phyloP scores from a whole-genome alignment of 2,329 filamentous ascomycete genomes.

The Claviceps capensis region DNA sequence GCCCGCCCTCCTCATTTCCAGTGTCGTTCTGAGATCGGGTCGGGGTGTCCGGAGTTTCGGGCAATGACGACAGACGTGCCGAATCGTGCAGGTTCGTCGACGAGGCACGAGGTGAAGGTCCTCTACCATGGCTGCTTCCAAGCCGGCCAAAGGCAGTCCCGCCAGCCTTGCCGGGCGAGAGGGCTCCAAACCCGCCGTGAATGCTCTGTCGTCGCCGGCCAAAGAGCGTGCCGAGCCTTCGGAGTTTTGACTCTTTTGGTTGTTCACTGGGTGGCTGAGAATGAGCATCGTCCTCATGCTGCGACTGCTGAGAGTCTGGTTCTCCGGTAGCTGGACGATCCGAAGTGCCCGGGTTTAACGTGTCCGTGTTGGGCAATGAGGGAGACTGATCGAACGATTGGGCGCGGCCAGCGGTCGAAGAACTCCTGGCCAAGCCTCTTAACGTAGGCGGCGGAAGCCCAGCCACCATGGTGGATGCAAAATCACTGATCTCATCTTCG shows the following conservation, averaged over 20 bases:
- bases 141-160: slow-evolving; percentile 44
- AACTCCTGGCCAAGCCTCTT: slow-evolving; percentile 27
- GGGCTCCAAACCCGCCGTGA: slow-evolving; percentile 44
- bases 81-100: slow-evolving; percentile 45
- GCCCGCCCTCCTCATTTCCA: slow-evolving; percentile 11
- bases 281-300: slow-evolving; percentile 4
- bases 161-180: slow-evolving; percentile 39
- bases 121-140: slow-evolving; percentile 47
- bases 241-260: slow-evolving; percentile 36
- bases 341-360: background rate
- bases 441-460: slow-evolving; percentile 25
- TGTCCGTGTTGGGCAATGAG: background rate
- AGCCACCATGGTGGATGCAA: slow-evolving; percentile 32
- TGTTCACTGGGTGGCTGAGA: slow-evolving; percentile 6
- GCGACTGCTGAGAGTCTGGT: slow-evolving; percentile 3
- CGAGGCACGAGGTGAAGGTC: slow-evolving; percentile 43
- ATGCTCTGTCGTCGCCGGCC: slow-evolving; percentile 50
- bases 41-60: slow-evolving; percentile 37
- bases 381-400: slow-evolving; percentile 6
- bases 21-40: slow-evolving; percentile 15
- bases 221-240: slow-evolving; percentile 57
- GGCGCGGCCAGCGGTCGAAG: slow-evolving; percentile 16
- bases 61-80: slow-evolving; percentile 40
- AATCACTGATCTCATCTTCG: slow-evolving; percentile 70
- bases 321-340: slow-evolving; percentile 4